These are phyloP conservation scores for Achaetomiella virescens DNA, from an alignment of 495 filamentous ascomycete genomes.

Conservation along the genomic window DNA sequence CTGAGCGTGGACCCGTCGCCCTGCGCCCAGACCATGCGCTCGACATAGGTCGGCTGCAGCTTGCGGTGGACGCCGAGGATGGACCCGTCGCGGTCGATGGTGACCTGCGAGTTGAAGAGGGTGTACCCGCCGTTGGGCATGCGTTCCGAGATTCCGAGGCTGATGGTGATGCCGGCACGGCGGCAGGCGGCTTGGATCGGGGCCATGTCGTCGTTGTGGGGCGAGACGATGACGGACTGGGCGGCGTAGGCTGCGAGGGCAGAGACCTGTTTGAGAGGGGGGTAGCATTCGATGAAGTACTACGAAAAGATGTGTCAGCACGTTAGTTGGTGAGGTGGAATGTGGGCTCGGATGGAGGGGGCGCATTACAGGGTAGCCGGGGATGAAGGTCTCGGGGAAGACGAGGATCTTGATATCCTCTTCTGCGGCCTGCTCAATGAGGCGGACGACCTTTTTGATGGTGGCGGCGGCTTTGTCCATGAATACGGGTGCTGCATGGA, in stretches of 20 bases:
- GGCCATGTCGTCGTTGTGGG: conserved; percentile 24
- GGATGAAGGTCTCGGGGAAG: conserved; percentile 34
- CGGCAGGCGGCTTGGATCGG: conserved; percentile 32
- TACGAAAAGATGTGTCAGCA: not conserved
- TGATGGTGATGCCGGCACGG: conserved; percentile 25
- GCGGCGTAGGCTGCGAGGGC: conserved; percentile 27
- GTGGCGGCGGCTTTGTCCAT: conserved; percentile 33
- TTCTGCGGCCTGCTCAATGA: conserved; percentile 25
- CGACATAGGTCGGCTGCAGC: conserved; percentile 44
- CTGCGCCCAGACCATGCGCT: conserved; percentile 41
- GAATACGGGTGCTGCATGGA: conserved; percentile 33
- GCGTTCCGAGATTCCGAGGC: conserved; percentile 36
- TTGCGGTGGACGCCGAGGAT: conserved; percentile 44
- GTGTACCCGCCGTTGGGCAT: conserved; percentile 29
- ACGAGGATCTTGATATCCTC: conserved; percentile 28
- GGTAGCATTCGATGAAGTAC: conserved; percentile 32
- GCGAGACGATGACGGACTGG: conserved; percentile 30
- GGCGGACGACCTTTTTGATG: conserved; percentile 24
- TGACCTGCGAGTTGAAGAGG: conserved; percentile 40
- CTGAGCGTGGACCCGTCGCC: conserved; percentile 36
- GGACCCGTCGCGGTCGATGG: conserved; percentile 33
- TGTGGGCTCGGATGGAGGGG: not conserved
- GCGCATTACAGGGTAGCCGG: conserved; percentile 24
- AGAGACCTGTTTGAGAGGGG: conserved; percentile 23
- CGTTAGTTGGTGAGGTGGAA: not conserved